These are phyloP conservation scores for Alliaria petiolata DNA, from an alignment of 345 rosid genomes.

Conservation along the genomic window DNA sequence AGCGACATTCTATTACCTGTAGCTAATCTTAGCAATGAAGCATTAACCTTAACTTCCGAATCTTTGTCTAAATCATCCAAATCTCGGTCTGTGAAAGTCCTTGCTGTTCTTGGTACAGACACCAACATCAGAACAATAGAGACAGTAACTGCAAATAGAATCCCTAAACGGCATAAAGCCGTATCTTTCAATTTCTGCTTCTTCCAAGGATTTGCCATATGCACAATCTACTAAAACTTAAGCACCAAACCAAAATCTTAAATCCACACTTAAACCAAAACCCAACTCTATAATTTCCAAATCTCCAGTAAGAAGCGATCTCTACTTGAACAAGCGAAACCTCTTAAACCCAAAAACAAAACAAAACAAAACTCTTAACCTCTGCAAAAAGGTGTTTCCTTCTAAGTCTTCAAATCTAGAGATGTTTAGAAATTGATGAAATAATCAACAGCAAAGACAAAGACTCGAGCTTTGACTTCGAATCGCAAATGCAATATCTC, in stretches of 20 bases:
- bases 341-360: neutral
- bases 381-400: neutral
- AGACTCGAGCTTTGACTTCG: slow-evolving; percentile 14
- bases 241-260: neutral
- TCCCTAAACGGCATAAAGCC: slow-evolving; percentile 50
- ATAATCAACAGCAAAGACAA: neutral
- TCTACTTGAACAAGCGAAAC: neutral
- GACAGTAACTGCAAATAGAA: slow-evolving; percentile 47
- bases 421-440: neutral
- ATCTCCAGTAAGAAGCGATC: neutral
- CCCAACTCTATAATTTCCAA: neutral
- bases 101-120: slow-evolving; percentile 44
- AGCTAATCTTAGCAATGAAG: slow-evolving; percentile 46
- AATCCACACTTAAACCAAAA: neutral
- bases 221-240: neutral
- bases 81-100: slow-evolving; percentile 21
- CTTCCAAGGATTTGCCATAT: slow-evolving; percentile 63
- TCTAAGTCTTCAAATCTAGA: neutral
- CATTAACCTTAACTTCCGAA: slow-evolving; percentile 21
- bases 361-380: neutral
- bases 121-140: slow-evolving; percentile 49
- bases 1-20: slow-evolving; percentile 52
- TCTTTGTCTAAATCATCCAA: slow-evolving; percentile 16
- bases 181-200: slow-evolving; percentile 51
- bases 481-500: neutral